Evolutionary conservation across 441 rosid genomes (phyloP).

Genomic region (Viola pubescens): DNA sequence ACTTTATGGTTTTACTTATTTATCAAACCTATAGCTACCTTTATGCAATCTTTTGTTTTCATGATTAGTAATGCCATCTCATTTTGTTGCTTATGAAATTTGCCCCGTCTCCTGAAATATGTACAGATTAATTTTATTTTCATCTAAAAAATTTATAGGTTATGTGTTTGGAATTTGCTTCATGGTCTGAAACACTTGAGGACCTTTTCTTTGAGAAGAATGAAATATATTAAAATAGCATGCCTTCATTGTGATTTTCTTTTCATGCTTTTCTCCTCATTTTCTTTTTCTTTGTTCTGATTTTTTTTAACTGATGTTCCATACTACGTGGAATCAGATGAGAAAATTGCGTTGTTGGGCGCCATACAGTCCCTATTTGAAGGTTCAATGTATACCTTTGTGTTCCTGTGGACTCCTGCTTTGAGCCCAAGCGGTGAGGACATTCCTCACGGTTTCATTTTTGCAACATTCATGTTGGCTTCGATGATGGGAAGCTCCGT

Average conservation of each 20-base stretch:
- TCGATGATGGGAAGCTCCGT: slow-evolving; percentile 97
- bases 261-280: neutral
- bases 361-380: slow-evolving; percentile 96
- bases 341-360: slow-evolving; percentile 91
- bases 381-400: slow-evolving; percentile 98
- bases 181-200: too few relatives aligned
- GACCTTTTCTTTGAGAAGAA: too few relatives aligned
- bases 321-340: slow-evolving; percentile 42
- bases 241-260: neutral
- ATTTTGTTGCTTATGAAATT: too few relatives aligned
- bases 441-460: slow-evolving; percentile 96
- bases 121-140: too few relatives aligned
- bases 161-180: too few relatives aligned
- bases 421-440: slow-evolving; percentile 89
- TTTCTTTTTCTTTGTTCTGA: neutral
- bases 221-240: neutral
- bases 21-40: too few relatives aligned
- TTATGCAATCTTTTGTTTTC: too few relatives aligned
- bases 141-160: too few relatives aligned
- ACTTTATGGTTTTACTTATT: too few relatives aligned
- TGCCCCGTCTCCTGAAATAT: too few relatives aligned
- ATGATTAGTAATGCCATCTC: too few relatives aligned
- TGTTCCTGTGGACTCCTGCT: slow-evolving; percentile 97
- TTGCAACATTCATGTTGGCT: slow-evolving; percentile 95
- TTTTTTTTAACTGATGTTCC: neutral